Evolutionary conservation across 129 eudicot genomes (phyloP), one percentile per base, ranked within the genome.

Genomic region (Artemisia argyi): DNA sequence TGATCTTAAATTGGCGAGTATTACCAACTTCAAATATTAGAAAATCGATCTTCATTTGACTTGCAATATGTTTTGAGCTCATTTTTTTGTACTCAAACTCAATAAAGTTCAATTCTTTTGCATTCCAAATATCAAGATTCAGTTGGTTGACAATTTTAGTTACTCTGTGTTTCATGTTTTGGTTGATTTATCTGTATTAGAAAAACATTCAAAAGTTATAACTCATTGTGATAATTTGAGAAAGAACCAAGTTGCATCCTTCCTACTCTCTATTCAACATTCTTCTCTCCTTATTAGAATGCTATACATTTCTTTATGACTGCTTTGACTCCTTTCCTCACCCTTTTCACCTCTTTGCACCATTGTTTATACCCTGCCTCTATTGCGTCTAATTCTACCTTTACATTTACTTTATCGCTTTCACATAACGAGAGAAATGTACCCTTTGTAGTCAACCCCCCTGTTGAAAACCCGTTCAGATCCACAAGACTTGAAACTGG

Each of bases 331-430:
- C 72, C 88, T 61, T 82, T 88, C 82, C 63, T 83, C 88, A 52
- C 73, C 77, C 74, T 69, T 11, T 77, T 68, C 11, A 89, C 84
- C 76, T 92, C 88, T 64, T 87, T 72, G 76, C 84, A 76, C 89
- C 92, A 78, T 22, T 68, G 73, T 47, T 77, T 82, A 72, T 92
- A 87, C 19, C 79, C 85, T 55, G 80, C 35, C 32, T 93, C 87
- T 46, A 82, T 85, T 52, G 84, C 84, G 56, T 82, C 78, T 32
- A 89, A 71, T 73, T 85, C 98, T 76, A 66, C 0, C 79, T 65
- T 85, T 16, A 83, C 69, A 50, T 83, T 79, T 20, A 53, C n/a
- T 11, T 73, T 81, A 46, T 78, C 84, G 55, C 69, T 72, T 30
- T 79, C 88, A 58, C 69, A 8, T 42, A 74, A 76, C 7, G 79